phyloP scores from a whole-genome alignment of 2,329 filamentous ascomycete species.

The Macrophomina pseudophaseolina region DNA sequence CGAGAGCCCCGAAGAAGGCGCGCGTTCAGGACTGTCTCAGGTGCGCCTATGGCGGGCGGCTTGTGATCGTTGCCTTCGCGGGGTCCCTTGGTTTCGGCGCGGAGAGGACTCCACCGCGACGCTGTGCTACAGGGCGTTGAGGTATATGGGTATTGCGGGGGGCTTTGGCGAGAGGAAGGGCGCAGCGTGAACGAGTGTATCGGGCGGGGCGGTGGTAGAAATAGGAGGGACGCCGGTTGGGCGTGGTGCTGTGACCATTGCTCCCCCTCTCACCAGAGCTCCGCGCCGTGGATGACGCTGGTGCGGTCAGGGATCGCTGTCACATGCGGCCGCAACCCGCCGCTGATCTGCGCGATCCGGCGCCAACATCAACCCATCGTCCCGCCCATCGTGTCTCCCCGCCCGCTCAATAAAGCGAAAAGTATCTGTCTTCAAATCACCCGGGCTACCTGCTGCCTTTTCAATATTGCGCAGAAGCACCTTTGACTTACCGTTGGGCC shows the following conservation, averaged over 20 bases:
- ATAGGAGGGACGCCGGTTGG: conserved; percentile 17
- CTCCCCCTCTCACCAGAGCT: conserved; percentile 5
- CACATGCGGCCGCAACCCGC: conserved; percentile 8
- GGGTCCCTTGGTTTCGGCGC: not conserved
- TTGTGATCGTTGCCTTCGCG: conserved; percentile 1
- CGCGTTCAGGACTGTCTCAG: conserved; percentile 10
- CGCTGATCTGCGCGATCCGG: conserved; percentile 15
- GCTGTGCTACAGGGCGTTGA: not conserved
- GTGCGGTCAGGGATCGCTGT: not conserved
- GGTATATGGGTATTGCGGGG: not conserved
- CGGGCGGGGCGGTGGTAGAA: conserved; percentile 9
- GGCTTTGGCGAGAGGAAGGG: not conserved
- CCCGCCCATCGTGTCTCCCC: conserved; percentile 4
- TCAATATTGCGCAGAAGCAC: not conserved
- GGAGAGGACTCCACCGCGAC: not conserved
- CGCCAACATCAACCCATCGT: conserved; percentile 9
- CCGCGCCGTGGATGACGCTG: conserved; percentile 12
- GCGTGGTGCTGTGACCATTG: conserved; percentile 16
- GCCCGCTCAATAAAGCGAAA: not conserved
- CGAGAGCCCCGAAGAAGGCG: conserved; percentile 1
- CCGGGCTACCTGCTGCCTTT: not conserved
- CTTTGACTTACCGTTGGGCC: not conserved
- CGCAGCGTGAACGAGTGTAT: not conserved
- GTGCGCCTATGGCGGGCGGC: not conserved
- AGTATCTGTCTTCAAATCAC: not conserved